phyloP scores from a whole-genome alignment of 2,329 filamentous ascomycete genomes.

The Ceratocystis harringtonii region DNA sequence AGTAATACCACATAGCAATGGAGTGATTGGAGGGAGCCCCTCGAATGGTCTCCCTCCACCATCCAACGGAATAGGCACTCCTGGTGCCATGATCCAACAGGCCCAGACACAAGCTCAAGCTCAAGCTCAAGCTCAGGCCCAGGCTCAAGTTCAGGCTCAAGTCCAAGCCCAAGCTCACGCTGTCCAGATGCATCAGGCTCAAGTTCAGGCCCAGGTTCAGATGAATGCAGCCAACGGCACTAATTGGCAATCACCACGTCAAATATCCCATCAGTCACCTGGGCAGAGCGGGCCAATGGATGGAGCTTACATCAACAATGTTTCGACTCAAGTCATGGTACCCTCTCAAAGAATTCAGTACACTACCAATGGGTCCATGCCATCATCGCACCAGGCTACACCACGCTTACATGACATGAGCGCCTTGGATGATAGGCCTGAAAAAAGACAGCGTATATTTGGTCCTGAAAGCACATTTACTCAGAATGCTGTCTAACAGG shows the following conservation, averaged over 20 bases:
- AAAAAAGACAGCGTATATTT: constrained; percentile 14
- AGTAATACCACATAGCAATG: not conserved
- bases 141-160: not conserved
- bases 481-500: not conserved
- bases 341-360: constrained; percentile 12
- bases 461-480: constrained; percentile 14
- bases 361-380: not conserved
- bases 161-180: not conserved
- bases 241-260: constrained; percentile 10
- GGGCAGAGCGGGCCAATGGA: constrained; percentile 4
- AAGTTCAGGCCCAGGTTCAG: constrained; percentile 4
- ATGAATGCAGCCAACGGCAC: constrained; percentile 5
- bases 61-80: constrained; percentile 3
- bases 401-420: constrained; percentile 6
- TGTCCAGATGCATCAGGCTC: constrained; percentile 4
- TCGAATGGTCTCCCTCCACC: constrained; percentile 1
- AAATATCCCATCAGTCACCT: constrained; percentile 7
- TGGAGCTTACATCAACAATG: not conserved
- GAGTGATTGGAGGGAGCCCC: not conserved
- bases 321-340: constrained; percentile 9
- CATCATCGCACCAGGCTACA: not conserved
- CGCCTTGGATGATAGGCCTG: constrained; percentile 11
- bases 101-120: not conserved
- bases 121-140: not conserved
- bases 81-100: constrained; percentile 6